A percentile compares a stretch with the other conserved stretches of the same genome.
Evolutionary conservation across 495 filamentous ascomycete genomes (phyloP).

Genomic region (Thermothielavioides terrestris): DNA sequence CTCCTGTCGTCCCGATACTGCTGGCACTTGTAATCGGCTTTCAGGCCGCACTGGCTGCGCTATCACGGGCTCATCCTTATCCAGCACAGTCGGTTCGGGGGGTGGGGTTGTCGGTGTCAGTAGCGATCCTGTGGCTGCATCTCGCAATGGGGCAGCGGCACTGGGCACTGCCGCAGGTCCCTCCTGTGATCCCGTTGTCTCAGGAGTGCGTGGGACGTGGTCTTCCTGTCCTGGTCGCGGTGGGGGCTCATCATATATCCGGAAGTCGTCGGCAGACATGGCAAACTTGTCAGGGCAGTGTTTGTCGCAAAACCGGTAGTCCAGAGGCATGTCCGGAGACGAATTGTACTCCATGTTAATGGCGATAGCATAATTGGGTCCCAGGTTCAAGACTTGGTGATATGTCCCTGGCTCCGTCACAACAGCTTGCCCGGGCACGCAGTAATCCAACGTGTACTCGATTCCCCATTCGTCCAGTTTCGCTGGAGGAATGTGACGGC

Average conservation of each 20-base stretch:
- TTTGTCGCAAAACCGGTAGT: slow-evolving; percentile 23
- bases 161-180: neutral
- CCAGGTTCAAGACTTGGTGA: slow-evolving; percentile 29
- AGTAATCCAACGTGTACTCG: slow-evolving; percentile 30
- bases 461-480: slow-evolving; percentile 26
- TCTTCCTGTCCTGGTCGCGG: neutral
- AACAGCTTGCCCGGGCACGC: slow-evolving; percentile 25
- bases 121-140: neutral
- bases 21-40: neutral
- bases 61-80: neutral
- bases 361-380: slow-evolving; percentile 27
- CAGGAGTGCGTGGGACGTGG: neutral
- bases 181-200: neutral
- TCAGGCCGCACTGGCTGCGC: neutral
- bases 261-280: slow-evolving; percentile 23
- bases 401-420: slow-evolving; percentile 29
- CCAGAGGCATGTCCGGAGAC: slow-evolving; percentile 20
- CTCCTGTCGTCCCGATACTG: neutral
- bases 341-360: slow-evolving; percentile 29
- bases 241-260: slow-evolving; percentile 7
- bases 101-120: slow-evolving; percentile 8
- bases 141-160: neutral
- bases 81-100: neutral
- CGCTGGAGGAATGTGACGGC: slow-evolving; percentile 24
- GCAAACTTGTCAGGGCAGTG: slow-evolving; percentile 24